These are phyloP conservation scores for Phytopythium litorale DNA, from an alignment of 352 stramenopile genomes.

Conservation along the genomic window DNA sequence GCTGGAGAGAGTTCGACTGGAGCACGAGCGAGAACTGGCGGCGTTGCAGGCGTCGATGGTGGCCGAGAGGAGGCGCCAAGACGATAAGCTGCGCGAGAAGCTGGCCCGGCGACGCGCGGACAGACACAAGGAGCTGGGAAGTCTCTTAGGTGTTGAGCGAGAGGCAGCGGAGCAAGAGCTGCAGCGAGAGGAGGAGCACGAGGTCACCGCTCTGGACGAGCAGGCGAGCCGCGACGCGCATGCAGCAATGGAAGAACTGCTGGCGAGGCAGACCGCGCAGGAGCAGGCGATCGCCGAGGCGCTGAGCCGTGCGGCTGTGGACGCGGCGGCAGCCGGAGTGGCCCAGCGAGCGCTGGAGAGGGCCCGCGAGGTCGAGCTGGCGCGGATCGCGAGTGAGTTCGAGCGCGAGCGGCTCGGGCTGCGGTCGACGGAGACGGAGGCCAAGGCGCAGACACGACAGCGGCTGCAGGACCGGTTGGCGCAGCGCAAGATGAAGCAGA, in stretches of 20 bases:
- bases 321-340: slow-evolving; percentile 20
- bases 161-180: slow-evolving; percentile 7
- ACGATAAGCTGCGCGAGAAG: slow-evolving; percentile 40
- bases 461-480: slow-evolving; percentile 25
- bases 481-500: slow-evolving; percentile 19
- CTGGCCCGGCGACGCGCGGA: slow-evolving; percentile 35
- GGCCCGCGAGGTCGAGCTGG: slow-evolving; percentile 19
- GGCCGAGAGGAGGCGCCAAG: slow-evolving; percentile 33
- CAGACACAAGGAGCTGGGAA: slow-evolving; percentile 27
- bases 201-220: slow-evolving; percentile 7
- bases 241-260: neutral
- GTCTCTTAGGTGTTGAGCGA: slow-evolving; percentile 37
- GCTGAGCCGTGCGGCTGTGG: slow-evolving; percentile 14
- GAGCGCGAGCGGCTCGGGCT: slow-evolving; percentile 1
- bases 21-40: slow-evolving; percentile 36
- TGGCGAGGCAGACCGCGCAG: neutral
- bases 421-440: slow-evolving; percentile 1
- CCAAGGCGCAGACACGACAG: slow-evolving; percentile 5
- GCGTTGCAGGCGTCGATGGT: slow-evolving; percentile 24
- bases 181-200: slow-evolving; percentile 7
- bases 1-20: slow-evolving; percentile 38
- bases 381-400: slow-evolving; percentile 28
- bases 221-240: slow-evolving; percentile 10
- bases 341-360: slow-evolving; percentile 25
- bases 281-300: neutral